phyloP scores from a whole-genome alignment of 2,329 filamentous ascomycete genomes.

The Fusarium mexicanum region DNA sequence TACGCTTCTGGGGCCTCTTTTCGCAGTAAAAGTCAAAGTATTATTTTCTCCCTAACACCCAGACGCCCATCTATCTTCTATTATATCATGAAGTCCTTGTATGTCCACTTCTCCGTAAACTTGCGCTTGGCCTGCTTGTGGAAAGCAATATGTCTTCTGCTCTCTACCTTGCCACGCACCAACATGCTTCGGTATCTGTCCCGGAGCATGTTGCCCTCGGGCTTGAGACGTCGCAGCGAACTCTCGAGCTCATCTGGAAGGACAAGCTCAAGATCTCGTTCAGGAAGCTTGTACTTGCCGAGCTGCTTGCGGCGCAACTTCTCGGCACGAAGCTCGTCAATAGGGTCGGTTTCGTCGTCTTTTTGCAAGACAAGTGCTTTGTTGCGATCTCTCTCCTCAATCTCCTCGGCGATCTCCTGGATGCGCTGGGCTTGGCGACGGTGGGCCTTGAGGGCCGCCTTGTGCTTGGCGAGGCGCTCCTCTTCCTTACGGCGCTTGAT shows the following conservation, averaged over 20 bases:
- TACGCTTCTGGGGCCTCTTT: neutral
- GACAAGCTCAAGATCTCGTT: slow-evolving; percentile 83
- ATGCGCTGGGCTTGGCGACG: slow-evolving; percentile 77
- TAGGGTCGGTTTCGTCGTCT: slow-evolving; percentile 56
- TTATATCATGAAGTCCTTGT: slow-evolving; percentile 82
- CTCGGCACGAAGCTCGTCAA: slow-evolving; percentile 68
- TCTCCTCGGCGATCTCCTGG: slow-evolving; percentile 73
- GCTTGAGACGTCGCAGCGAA: slow-evolving; percentile 82
- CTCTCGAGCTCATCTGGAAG: slow-evolving; percentile 86
- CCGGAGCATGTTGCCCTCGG: slow-evolving; percentile 93
- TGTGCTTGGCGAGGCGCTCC: slow-evolving; percentile 79
- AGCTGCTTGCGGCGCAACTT: slow-evolving; percentile 77
- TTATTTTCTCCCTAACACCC: slow-evolving; percentile 34
- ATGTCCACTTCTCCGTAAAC: slow-evolving; percentile 93
- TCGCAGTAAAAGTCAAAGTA: slow-evolving; percentile 22
- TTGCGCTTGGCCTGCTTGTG: slow-evolving; percentile 83
- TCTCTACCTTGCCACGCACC: slow-evolving; percentile 89
- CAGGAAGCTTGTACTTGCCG: slow-evolving; percentile 77
- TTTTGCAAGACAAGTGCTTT: slow-evolving; percentile 54
- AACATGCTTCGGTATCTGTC: slow-evolving; percentile 92
- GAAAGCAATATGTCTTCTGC: slow-evolving; percentile 80
- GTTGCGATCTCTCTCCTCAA: slow-evolving; percentile 65
- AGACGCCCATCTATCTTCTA: slow-evolving; percentile 24
- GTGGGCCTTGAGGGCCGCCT: slow-evolving; percentile 77
- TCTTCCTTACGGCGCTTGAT: slow-evolving; percentile 89